A percentile compares a stretch with the other conserved stretches of the same genome.
These are phyloP conservation scores for Colletotrichum gloeosporioides DNA, from an alignment of 2,329 filamentous ascomycete species.

Conservation along the genomic window DNA sequence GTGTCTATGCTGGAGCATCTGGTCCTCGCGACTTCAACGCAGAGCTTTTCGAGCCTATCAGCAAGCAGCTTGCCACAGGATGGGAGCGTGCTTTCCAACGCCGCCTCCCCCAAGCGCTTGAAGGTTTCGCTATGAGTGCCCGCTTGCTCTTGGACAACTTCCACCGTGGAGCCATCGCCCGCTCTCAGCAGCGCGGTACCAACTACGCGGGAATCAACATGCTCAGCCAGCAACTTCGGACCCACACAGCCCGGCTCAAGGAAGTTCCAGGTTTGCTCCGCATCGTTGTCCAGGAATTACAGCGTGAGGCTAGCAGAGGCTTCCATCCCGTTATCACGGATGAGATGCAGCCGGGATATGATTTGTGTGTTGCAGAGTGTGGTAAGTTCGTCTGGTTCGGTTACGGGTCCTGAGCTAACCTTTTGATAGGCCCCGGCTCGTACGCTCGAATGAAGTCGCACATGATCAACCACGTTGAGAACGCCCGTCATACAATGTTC, in stretches of 20 bases:
- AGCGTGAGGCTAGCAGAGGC: slow-evolving; percentile 27
- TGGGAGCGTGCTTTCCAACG: slow-evolving; percentile 33
- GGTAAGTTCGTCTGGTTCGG: not conserved
- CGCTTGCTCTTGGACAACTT: not conserved
- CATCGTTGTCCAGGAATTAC: slow-evolving; percentile 19
- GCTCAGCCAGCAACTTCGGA: slow-evolving; percentile 27
- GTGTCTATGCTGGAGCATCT: slow-evolving; percentile 21
- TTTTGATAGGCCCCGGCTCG: slow-evolving; percentile 21
- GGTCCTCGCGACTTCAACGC: slow-evolving; percentile 29
- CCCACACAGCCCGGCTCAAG: slow-evolving; percentile 10
- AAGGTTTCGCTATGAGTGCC: not conserved
- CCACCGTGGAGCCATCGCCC: slow-evolving; percentile 15
- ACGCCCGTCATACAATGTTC: slow-evolving; percentile 24
- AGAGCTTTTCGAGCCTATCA: slow-evolving; percentile 30
- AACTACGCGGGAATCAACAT: slow-evolving; percentile 21
- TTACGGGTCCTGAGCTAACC: not conserved
- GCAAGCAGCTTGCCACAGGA: slow-evolving; percentile 18
- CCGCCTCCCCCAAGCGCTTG: slow-evolving; percentile 21
- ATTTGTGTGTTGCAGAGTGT: slow-evolving; percentile 16
- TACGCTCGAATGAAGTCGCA: slow-evolving; percentile 29
- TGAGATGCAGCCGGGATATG: slow-evolving; percentile 27
- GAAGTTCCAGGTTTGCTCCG: slow-evolving; percentile 16
- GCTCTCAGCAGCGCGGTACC: slow-evolving; percentile 8
- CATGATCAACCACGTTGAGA: slow-evolving; percentile 27
- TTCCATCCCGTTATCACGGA: slow-evolving; percentile 26